These are phyloP conservation scores for Termitomyces sp. DNA, from an alignment of 768 basidiomycete species.

Conservation along the genomic window DNA sequence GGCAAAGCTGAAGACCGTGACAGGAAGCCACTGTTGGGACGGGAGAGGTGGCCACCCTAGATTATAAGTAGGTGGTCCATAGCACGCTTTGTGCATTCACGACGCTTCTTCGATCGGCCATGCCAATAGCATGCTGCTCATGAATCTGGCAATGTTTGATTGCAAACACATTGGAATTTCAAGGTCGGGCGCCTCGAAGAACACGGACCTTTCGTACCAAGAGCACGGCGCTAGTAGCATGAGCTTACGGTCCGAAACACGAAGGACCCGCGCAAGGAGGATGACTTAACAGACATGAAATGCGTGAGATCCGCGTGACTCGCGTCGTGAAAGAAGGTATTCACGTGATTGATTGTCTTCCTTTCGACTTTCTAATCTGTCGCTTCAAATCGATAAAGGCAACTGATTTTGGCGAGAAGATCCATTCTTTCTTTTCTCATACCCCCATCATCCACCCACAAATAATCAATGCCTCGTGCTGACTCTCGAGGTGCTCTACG, in stretches of 20 bases:
- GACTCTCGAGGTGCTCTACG: conserved; percentile 22
- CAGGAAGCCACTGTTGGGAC: conserved; percentile 1
- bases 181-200: background rate
- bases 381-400: conserved; percentile 17
- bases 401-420: conserved; percentile 3
- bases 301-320: conserved; percentile 13
- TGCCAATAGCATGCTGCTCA: conserved; percentile 2
- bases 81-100: conserved; percentile 1
- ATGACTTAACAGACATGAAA: background rate
- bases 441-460: conserved; percentile 8
- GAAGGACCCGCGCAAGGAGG: background rate
- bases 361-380: conserved; percentile 10
- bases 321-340: background rate
- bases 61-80: background rate
- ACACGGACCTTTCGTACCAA: background rate
- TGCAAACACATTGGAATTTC: background rate
- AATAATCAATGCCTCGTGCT: conserved; percentile 31
- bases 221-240: background rate
- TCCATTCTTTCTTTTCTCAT: conserved; percentile 5
- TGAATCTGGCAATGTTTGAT: background rate
- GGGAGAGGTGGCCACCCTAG: background rate
- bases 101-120: conserved; percentile 3
- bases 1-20: conserved; percentile 7
- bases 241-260: background rate
- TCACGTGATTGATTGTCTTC: conserved; percentile 13